phyloP scores from a whole-genome alignment of 495 filamentous ascomycete species.

The Bombardia bombarda region DNA sequence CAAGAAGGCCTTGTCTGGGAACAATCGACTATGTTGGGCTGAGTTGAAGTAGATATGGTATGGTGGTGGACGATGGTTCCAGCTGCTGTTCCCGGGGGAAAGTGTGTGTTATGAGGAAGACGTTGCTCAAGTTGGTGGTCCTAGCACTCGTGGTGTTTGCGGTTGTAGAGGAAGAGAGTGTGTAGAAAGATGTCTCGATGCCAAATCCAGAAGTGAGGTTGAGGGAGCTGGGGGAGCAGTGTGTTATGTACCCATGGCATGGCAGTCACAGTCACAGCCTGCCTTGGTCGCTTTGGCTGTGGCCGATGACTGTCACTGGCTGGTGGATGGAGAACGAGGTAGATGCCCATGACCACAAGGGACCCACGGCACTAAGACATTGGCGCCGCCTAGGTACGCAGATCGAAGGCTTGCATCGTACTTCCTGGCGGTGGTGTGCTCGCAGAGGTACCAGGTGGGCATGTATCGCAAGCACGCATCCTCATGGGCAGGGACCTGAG shows the following conservation, averaged over 20 bases:
- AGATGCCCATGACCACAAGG: conserved; percentile 31
- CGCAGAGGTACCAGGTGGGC: conserved; percentile 7
- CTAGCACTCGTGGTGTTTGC: no score
- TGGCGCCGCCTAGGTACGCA: conserved; percentile 17
- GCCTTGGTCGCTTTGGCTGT: neutral
- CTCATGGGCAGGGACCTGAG: conserved; percentile 10
- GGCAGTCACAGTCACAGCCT: no score
- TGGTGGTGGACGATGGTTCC: neutral
- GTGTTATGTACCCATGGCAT: neutral
- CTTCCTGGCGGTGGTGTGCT: conserved; percentile 6
- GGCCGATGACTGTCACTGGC: neutral
- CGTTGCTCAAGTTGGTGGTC: no score
- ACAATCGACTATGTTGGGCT: neutral
- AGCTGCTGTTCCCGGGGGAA: conserved; percentile 11
- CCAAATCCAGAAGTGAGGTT: conserved; percentile 1
- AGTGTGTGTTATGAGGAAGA: no score
- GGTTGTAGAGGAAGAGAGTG: neutral
- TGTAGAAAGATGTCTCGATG: conserved; percentile 4
- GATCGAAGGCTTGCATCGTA: conserved; percentile 8
- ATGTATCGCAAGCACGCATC: conserved; percentile 6
- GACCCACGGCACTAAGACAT: conserved; percentile 25
- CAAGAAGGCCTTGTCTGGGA: no score
- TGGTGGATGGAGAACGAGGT: conserved; percentile 8
- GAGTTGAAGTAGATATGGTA: neutral
- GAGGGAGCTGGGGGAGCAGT: neutral